Evolutionary conservation across 2,329 filamentous ascomycete genomes (phyloP).

Genomic region (Mycosphaerella sp.): DNA sequence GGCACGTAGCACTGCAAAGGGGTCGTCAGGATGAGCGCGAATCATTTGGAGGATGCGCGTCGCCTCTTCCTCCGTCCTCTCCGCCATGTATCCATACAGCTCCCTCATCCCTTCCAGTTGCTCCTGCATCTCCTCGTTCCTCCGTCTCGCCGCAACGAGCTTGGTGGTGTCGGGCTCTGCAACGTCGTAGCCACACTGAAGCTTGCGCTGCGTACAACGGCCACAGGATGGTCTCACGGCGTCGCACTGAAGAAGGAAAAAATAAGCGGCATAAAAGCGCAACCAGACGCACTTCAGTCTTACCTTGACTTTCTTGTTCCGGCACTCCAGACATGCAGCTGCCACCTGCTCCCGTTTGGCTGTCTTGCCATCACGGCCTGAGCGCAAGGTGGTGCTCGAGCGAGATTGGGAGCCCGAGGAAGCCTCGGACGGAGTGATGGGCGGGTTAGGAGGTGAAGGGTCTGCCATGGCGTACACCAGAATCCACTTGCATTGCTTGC

Average conservation of each 20-base stretch:
- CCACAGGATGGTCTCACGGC: slow-evolving; percentile 4
- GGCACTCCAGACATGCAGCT: slow-evolving; percentile 6
- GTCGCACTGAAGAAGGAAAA: slow-evolving; percentile 2
- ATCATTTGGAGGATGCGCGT: slow-evolving; percentile 5
- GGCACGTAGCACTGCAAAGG: slow-evolving; percentile 7
- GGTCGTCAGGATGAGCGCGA: slow-evolving; percentile 3
- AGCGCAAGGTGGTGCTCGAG: neutral
- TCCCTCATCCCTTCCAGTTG: slow-evolving; percentile 5
- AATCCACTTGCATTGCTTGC: neutral
- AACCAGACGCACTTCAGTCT: neutral
- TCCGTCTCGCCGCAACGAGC: slow-evolving; percentile 5
- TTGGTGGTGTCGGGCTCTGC: slow-evolving; percentile 5
- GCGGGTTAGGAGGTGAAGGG: neutral
- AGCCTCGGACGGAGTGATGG: slow-evolving; percentile 3
- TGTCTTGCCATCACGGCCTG: slow-evolving; percentile 5
- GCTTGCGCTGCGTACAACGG: slow-evolving; percentile 4
- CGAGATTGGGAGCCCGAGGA: neutral
- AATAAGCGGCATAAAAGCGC: neutral
- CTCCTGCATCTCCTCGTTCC: slow-evolving; percentile 4
- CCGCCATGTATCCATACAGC: slow-evolving; percentile 3
- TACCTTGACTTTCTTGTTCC: slow-evolving; percentile 11
- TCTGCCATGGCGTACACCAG: slow-evolving; percentile 2
- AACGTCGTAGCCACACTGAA: slow-evolving; percentile 8
- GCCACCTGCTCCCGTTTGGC: slow-evolving; percentile 9
- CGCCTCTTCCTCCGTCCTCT: slow-evolving; percentile 2